A percentile compares a stretch with the other conserved stretches of the same genome.
Conservation (phyloP, 2,329 filamentous ascomycete genomes). For the Pestalotiopsis sp. region DNA sequence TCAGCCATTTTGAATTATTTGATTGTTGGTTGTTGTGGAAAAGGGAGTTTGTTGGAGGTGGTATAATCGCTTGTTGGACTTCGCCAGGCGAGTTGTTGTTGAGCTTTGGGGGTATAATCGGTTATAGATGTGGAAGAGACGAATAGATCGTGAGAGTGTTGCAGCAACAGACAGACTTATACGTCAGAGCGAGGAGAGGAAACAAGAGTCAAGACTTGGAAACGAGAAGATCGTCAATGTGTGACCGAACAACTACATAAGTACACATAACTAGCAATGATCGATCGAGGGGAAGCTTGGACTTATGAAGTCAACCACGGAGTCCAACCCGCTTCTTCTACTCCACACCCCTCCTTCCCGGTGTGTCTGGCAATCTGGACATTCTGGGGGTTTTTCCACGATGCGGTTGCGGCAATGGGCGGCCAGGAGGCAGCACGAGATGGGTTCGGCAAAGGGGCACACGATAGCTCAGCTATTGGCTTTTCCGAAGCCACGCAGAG, state of each 20-base stretch:
- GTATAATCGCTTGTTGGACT: no score
- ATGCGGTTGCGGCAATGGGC: neutral
- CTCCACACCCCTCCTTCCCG: conserved; percentile 8
- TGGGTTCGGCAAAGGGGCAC: conserved; percentile 14
- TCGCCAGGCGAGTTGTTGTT: no score
- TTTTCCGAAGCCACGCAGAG: neutral
- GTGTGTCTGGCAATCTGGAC: neutral
- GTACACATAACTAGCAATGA: neutral
- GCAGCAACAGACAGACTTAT: neutral
- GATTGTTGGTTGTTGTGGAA: neutral
- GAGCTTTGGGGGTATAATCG: no score
- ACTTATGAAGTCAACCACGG: conserved; percentile 6
- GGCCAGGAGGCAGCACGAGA: neutral
- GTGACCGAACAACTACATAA: neutral
- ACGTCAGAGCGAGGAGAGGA: neutral
- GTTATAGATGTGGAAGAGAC: no score
- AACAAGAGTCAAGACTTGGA: neutral
- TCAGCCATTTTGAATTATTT: conserved; percentile 27
- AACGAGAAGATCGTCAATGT: conserved; percentile 1
- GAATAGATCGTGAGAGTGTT: neutral
- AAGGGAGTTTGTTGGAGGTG: neutral
- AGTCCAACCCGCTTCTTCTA: conserved; percentile 4
- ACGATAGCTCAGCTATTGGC: conserved; percentile 18
- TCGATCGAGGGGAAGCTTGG: conserved; percentile 10
- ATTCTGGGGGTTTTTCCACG: conserved; percentile 2